Evolutionary conservation across 1,284 basidiomycete species (phyloP).

Genomic region (Wallemia ichthyophaga): DNA sequence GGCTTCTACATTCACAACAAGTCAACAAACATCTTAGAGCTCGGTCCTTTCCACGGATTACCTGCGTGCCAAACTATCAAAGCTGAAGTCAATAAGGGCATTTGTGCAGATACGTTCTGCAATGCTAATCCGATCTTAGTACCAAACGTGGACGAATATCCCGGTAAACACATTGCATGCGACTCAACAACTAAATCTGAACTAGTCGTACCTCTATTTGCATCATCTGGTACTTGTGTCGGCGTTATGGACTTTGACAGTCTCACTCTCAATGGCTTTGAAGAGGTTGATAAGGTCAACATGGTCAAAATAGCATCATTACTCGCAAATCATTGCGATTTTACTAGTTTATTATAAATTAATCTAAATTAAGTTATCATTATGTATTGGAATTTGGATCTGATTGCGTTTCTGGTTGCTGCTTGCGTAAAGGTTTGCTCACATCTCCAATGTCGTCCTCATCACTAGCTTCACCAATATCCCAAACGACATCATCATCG

Average conservation of each 20-base stretch:
- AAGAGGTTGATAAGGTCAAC: background rate
- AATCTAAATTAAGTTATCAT: background rate
- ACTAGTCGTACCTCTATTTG: constrained; percentile 38
- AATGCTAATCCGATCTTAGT: constrained; percentile 29
- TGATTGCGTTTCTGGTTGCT: background rate
- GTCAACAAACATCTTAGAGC: constrained; percentile 19
- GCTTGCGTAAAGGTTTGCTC: background rate
- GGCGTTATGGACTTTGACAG: constrained; percentile 1
- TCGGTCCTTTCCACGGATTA: constrained; percentile 62
- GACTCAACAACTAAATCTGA: constrained; percentile 61
- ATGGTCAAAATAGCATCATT: background rate
- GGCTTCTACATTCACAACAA: constrained; percentile 47
- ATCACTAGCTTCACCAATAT: constrained; percentile 2
- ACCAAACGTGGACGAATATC: constrained; percentile 39
- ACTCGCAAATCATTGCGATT: background rate
- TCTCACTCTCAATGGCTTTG: background rate
- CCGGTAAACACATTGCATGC: constrained; percentile 55
- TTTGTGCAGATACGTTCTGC: constrained; percentile 48
- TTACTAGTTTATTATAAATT: background rate
- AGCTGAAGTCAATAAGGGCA: constrained; percentile 30
- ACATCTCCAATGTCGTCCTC: background rate
- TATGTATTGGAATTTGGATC: background rate
- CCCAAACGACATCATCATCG: constrained; percentile 4
- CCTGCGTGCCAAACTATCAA: constrained; percentile 60
- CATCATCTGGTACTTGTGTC: background rate